These are phyloP conservation scores for Ogataea wickerhamii DNA, from an alignment of 805 yeast genomes.

Conservation along the genomic window DNA sequence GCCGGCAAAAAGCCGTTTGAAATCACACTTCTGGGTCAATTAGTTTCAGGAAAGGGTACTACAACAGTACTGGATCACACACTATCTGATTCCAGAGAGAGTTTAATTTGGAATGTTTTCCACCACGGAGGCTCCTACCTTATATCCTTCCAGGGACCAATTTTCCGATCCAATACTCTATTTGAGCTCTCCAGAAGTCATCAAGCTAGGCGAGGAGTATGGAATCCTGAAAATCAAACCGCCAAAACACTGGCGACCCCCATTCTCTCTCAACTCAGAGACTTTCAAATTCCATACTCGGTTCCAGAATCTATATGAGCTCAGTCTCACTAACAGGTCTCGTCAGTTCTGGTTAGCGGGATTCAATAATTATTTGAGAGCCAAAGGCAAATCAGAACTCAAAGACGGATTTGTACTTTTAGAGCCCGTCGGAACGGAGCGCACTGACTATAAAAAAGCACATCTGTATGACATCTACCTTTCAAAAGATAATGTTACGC, in stretches of 20 bases:
- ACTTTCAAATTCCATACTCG: conserved; percentile 65
- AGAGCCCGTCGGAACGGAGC: background rate
- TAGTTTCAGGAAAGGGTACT: too few relatives aligned
- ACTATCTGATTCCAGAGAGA: too few relatives aligned
- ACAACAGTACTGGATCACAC: too few relatives aligned
- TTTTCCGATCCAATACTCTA: conserved; percentile 49
- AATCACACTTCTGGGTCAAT: too few relatives aligned
- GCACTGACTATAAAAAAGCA: conserved; percentile 10
- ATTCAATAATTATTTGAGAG: conserved; percentile 51
- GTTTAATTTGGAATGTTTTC: conserved; percentile 23
- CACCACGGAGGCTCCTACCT: conserved; percentile 42
- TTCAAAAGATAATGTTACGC: conserved; percentile 8
- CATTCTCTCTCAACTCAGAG: conserved; percentile 48
- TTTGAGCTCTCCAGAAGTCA: conserved; percentile 39
- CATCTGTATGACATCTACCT: conserved; percentile 33
- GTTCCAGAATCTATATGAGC: conserved; percentile 61
- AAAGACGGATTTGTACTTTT: conserved; percentile 13
- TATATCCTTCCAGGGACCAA: conserved; percentile 42
- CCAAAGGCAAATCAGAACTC: conserved; percentile 33
- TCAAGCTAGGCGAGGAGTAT: conserved; percentile 40
- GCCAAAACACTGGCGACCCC: conserved; percentile 52
- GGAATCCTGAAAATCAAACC: conserved; percentile 55
- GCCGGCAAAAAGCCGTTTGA: too few relatives aligned
- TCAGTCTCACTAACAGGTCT: conserved; percentile 60
- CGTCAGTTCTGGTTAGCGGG: conserved; percentile 61